Base-by-base conservation (phyloP, 2,329 filamentous ascomycete species). In the Colletotrichum noveboracense region DNA sequence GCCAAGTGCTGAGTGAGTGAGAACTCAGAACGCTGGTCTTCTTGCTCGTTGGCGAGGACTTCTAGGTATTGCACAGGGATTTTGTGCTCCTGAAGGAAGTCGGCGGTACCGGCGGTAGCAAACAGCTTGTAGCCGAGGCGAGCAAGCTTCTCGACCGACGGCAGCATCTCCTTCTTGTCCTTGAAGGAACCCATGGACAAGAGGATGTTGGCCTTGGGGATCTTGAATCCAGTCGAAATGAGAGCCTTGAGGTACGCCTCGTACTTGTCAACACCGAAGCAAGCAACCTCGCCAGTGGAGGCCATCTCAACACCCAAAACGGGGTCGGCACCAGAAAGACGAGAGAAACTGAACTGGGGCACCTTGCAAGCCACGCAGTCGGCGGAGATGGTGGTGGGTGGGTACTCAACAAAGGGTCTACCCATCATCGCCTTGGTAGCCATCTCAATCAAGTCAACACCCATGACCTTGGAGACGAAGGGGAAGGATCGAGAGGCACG, bases 261-360 rank as follows among this genome's bases (percentile, higher is more conserved):
- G 83, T 98, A 98, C 87, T 98, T 98, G 86, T 98, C 96, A 77
- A 93, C 91, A 83, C 97, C 97, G 82, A 99, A 99, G 83, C 94
- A 98, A 79, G 97, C 97, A 80, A 99, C 97, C 86, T 99, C 97
- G 85, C 97, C 97, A 76, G 97, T 99, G 6, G 97, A 98, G 21
- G 97, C 97, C 97, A 99, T 99, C 87, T 99, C 97, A 8, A 99
- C 97, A 87, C 97, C 97, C 76, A 98, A 91, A 60, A 99, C 96
- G 18, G 97, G 97, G 83, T 99, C 97, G 7, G 97, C 97, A 61
- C 97, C 97, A 43, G 96, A 98, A 18, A 99, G 91, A 83, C 97
- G 94, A 30, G 97, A 98, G 92, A 99, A 99, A 79, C 96, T 98
- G 90, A 99, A 99, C 85, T 99, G 97, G 3, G 97, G 97, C 38